Evolutionary conservation across 108 stramenopile species (phyloP), one percentile per base, ranked within the genome.

Genomic region (Nitzschia sp.): DNA sequence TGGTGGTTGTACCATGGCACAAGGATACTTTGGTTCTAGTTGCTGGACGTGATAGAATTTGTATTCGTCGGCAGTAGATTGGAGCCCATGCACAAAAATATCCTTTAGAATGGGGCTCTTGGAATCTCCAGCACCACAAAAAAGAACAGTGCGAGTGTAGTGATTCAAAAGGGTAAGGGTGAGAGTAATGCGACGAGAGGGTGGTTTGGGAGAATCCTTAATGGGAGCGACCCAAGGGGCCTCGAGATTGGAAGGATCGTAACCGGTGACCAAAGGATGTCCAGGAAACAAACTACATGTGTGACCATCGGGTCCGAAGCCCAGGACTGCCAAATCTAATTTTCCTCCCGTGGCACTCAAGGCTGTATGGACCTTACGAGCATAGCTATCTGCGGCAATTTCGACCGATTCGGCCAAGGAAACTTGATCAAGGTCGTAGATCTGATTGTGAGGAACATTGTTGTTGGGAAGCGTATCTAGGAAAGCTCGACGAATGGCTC

Each of bases 281-380:
- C 79, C 65, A 3, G 97, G 97, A 72, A 98, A 98, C 25, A 98
- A 72, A 14, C 90, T 92, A 64, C 93, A 94, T 1, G 97, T 98
- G 80, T 98, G 97, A 0, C 97, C 97, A 77, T 98, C 97, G 6
- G 95, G 95, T 38, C 97, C 97, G 57, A 97, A 91, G 29, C 97
- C 97, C 37, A 98, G 78, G 15, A 98, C 73, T 24, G 87, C 91
- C 63, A 93, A 80, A 70, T 98, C 97, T 43, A 98, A 72, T 56
- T 75, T 63, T 6, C 72, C 77, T 20, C 69, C 41, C n/a, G 1
- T 21, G 39, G 10, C 57, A 14, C 19, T 58, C 38, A 68, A 53
- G 43, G 29, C 51, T 19, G 51, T 37, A 9, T 20, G 19, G 5
- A 65, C 17, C 14, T n/a, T 65, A 1, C 51, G 37, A 29, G 51